Percentiles rank a stretch among this genome's conserved stretches.
Conservation (phyloP, 1,284 basidiomycete species). For the Tausonia pullulans region DNA sequence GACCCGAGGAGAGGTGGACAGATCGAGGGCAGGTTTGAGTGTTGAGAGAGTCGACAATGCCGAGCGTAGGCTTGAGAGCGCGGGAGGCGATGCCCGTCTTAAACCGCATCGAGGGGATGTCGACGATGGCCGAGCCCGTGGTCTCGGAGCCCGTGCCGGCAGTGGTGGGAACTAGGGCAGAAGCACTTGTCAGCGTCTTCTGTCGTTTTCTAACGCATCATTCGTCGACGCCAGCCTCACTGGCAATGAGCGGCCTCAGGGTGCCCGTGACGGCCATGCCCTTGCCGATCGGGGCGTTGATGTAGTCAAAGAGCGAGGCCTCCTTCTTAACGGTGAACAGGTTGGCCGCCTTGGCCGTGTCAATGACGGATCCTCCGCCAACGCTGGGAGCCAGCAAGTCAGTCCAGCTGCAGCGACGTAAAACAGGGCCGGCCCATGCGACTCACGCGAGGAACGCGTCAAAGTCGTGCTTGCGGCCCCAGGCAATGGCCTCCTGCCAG, state of each 20-base stretch:
- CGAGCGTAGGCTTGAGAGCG: slow-evolving; percentile 78
- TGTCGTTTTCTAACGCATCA: too few relatives aligned
- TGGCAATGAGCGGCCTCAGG: slow-evolving; percentile 75
- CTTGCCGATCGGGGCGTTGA: slow-evolving; percentile 92
- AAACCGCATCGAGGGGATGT: slow-evolving; percentile 68
- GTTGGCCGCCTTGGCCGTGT: slow-evolving; percentile 87
- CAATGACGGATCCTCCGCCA: slow-evolving; percentile 91
- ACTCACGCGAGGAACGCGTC: slow-evolving; percentile 84
- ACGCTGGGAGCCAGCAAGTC: slow-evolving; percentile 44
- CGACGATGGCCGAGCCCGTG: slow-evolving; percentile 93
- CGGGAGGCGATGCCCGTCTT: slow-evolving; percentile 94
- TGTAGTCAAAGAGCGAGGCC: slow-evolving; percentile 84
- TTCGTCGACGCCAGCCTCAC: slow-evolving; percentile 26
- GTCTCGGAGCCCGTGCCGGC: slow-evolving; percentile 97
- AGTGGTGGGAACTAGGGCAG: slow-evolving; percentile 65
- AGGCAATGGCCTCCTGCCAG: slow-evolving; percentile 75
- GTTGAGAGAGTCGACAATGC: slow-evolving; percentile 74
- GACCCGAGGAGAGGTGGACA: slow-evolving; percentile 79
- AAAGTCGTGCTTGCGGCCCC: slow-evolving; percentile 74
- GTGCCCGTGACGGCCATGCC: slow-evolving; percentile 68
- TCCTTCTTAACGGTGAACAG: slow-evolving; percentile 81
- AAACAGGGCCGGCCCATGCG: slow-evolving; percentile 8
- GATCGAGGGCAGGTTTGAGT: slow-evolving; percentile 72
- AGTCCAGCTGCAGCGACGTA: slow-evolving; percentile 2
- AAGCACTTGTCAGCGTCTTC: too few relatives aligned